Evolutionary conservation across 768 basidiomycete genomes (phyloP).

Genomic region (Tubosaeta sp.): DNA sequence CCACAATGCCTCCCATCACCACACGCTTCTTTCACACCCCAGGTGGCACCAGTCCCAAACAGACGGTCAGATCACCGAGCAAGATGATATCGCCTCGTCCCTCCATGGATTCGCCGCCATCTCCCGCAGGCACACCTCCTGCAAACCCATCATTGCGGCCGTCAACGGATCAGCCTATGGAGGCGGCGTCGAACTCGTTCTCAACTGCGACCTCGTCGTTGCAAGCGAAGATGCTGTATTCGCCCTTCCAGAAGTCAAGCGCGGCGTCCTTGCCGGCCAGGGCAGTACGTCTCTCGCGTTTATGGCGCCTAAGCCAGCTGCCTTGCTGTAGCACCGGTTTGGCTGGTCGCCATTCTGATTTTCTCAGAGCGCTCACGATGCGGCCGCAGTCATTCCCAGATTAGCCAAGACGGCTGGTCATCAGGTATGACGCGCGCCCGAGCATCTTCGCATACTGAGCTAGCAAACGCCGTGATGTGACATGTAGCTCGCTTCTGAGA

Average conservation of each 20-base stretch:
- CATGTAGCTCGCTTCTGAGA: conserved; percentile 65
- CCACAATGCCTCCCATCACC: not conserved
- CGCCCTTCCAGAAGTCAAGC: conserved; percentile 72
- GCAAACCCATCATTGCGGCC: conserved; percentile 77
- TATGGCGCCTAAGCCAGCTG: not conserved
- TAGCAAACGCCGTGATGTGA: not conserved
- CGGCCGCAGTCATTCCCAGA: conserved; percentile 58
- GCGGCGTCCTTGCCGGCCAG: conserved; percentile 68
- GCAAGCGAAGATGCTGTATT: conserved; percentile 65
- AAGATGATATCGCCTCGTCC: conserved; percentile 36
- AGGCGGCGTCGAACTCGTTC: conserved; percentile 60
- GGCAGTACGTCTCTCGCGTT: conserved; percentile 49
- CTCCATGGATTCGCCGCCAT: conserved; percentile 68
- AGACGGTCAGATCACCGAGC: conserved; percentile 40
- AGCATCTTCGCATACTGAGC: conserved; percentile 14
- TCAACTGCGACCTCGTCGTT: conserved; percentile 78
- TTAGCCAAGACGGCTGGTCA: conserved; percentile 64
- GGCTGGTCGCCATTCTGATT: not conserved
- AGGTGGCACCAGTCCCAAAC: conserved; percentile 62
- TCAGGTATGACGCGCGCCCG: conserved; percentile 48
- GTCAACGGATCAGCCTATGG: conserved; percentile 72
- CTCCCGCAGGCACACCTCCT: conserved; percentile 56
- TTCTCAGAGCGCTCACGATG: not conserved
- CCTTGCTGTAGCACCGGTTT: not conserved
- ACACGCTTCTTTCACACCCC: not conserved